Evolutionary conservation across 2,329 filamentous ascomycete genomes (phyloP).

Genomic region (Colletotrichum abscissum): DNA sequence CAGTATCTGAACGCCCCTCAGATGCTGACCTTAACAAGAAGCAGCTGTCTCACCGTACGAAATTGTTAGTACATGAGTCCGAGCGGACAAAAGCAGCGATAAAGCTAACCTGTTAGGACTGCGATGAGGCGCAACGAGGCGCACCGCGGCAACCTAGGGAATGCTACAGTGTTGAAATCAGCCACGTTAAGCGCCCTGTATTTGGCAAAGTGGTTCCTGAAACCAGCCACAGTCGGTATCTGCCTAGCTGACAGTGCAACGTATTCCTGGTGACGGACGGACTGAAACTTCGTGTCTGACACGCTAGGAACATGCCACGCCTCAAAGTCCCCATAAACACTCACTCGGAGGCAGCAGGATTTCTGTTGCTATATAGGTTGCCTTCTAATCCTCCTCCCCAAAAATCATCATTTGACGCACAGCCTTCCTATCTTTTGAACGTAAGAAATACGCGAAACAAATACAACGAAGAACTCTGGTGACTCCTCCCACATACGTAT

Average conservation of each 20-base stretch:
- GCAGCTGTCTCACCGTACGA: not conserved
- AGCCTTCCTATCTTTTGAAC: not conserved
- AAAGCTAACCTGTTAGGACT: not conserved
- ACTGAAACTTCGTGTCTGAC: constrained; percentile 29
- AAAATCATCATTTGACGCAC: not conserved
- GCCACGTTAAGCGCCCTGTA: constrained; percentile 8
- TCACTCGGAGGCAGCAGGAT: constrained; percentile 25
- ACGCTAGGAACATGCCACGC: constrained; percentile 19
- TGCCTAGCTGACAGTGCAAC: constrained; percentile 5
- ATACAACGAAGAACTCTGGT: not conserved
- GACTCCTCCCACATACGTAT: not conserved
- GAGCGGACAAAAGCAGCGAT: not conserved
- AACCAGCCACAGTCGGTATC: constrained; percentile 29
- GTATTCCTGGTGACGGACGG: not conserved
- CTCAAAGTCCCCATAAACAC: not conserved
- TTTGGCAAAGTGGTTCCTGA: constrained; percentile 30
- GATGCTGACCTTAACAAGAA: not conserved
- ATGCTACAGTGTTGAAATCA: constrained; percentile 12
- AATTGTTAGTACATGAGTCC: not conserved
- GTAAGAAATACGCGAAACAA: not conserved
- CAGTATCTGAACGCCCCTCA: not conserved
- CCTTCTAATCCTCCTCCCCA: not conserved
- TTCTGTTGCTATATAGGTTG: constrained; percentile 9
- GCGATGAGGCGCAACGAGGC: not conserved
- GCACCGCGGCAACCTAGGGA: not conserved